phyloP scores from a whole-genome alignment of 73 alveolate genomes.

The Paramecium biaurelia region DNA sequence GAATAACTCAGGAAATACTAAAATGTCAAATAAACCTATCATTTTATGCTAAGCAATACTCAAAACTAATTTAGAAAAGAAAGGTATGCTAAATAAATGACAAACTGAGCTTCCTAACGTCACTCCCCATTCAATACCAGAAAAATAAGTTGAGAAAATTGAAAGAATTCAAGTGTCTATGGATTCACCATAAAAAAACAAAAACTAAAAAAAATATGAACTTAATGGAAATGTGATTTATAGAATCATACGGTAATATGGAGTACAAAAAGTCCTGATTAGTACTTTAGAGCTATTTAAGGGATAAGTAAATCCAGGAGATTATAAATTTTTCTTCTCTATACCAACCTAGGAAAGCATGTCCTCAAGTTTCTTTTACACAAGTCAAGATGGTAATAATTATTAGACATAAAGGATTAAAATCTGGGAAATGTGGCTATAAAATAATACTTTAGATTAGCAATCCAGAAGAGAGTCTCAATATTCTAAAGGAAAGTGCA shows the following conservation, averaged over 20 bases:
- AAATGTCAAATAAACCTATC: not conserved
- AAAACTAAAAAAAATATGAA: slow-evolving; percentile 13
- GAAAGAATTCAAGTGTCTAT: not conserved
- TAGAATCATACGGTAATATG: slow-evolving; percentile 12
- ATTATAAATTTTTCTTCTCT: slow-evolving; percentile 15
- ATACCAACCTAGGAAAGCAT: not conserved
- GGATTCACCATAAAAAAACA: not conserved
- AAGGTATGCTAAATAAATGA: not conserved
- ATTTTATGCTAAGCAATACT: not conserved
- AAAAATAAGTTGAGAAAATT: not conserved
- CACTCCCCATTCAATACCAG: not conserved
- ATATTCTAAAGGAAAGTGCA: not conserved
- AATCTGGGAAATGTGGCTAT: slow-evolving; percentile 2
- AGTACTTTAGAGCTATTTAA: not conserved
- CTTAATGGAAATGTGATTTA: slow-evolving; percentile 3
- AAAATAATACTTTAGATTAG: not conserved
- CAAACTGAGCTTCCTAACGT: not conserved
- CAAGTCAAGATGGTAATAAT: slow-evolving; percentile 36
- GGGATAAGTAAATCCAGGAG: slow-evolving; percentile 20
- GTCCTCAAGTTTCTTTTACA: slow-evolving; percentile 10
- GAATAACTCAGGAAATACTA: not conserved
- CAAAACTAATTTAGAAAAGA: not conserved
- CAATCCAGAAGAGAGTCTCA: not conserved
- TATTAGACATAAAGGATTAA: not conserved
- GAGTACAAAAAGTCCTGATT: not conserved